Evolutionary conservation across 495 filamentous ascomycete species (phyloP), one percentile per base, ranked within the genome.

Genomic region (Endocarpon pusillum): DNA sequence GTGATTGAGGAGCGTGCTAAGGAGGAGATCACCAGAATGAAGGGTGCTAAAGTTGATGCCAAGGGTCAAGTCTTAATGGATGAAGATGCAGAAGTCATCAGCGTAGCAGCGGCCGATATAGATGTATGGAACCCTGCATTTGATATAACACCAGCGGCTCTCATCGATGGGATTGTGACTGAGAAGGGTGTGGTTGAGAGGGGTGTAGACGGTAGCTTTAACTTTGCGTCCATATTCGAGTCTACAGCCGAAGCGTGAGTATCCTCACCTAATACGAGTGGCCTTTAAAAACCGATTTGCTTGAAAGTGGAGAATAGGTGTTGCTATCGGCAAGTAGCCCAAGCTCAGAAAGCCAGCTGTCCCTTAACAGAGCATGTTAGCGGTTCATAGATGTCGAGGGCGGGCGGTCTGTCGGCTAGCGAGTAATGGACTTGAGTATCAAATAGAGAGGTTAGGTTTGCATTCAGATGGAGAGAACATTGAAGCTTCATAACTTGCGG

Each of bases 101-200:
- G 71, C 27, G 86, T 82, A 34, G 89, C 87, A 6, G 79, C 92
- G 19, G 66, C 75, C 41, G 68, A 71, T 2, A 89, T 93, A 28
- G 59, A 61, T 28, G 81, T 94, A 15, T 97, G 87, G 82, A 97
- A 97, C 47, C 89, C 91, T 19, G 78, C 84, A 14, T 97, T 97
- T 46, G 89, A 97, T 51, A 78, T 97, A 19, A 96, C 89, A 2
- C 87, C 89, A 0, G 61, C 75, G 20, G 64, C 66, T 28, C 59
- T 94, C 19, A 93, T 97, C 39, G 91, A 96, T 58, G 86, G 78
- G 4, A 80, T 97, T 42, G 78, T 94, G 34, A 96, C 89, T 0
- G 89, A 97, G 57, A 70, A 78, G 37, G 87, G 89, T 3, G 79
- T 91, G 11, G 73, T 83, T 7, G 76, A 85, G 46, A 89, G 82